Evolutionary conservation across 257 asterid species (phyloP).

Genomic region (Avicennia marina): DNA sequence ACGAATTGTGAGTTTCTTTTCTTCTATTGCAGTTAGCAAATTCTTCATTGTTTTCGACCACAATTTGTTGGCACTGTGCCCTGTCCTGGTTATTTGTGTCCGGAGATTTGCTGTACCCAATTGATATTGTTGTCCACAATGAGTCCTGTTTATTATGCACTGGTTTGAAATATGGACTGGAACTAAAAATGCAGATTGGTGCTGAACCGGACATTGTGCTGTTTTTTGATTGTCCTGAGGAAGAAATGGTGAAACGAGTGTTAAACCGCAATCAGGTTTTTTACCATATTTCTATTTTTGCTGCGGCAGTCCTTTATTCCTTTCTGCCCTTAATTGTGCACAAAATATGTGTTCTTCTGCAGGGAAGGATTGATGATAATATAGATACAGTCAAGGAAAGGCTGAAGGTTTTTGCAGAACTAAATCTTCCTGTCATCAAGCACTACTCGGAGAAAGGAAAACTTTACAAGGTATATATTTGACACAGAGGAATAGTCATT

Average conservation of each 20-base stretch:
- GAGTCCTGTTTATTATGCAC: slow-evolving; percentile 4
- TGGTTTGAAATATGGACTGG: slow-evolving; percentile 13
- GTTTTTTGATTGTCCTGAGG: slow-evolving; percentile 90
- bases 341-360: slow-evolving; percentile 17
- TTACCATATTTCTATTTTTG: neutral
- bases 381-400: slow-evolving; percentile 80
- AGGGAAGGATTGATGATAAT: slow-evolving; percentile 97
- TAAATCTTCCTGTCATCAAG: slow-evolving; percentile 80
- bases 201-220: slow-evolving; percentile 87
- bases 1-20: slow-evolving; percentile 60
- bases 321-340: slow-evolving; percentile 15
- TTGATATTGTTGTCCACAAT: neutral
- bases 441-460: slow-evolving; percentile 78
- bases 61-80: slow-evolving; percentile 12
- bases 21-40: slow-evolving; percentile 11
- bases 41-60: slow-evolving; percentile 11
- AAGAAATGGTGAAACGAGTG: slow-evolving; percentile 90
- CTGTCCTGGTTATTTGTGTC: slow-evolving; percentile 8
- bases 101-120: neutral
- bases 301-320: slow-evolving; percentile 7
- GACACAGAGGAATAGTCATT: no score
- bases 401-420: slow-evolving; percentile 56
- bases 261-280: slow-evolving; percentile 79
- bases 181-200: slow-evolving; percentile 55
- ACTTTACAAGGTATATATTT: slow-evolving; percentile 69